Conservation (phyloP, 73 alveolate species). For the Paraurostyla sp. region DNA sequence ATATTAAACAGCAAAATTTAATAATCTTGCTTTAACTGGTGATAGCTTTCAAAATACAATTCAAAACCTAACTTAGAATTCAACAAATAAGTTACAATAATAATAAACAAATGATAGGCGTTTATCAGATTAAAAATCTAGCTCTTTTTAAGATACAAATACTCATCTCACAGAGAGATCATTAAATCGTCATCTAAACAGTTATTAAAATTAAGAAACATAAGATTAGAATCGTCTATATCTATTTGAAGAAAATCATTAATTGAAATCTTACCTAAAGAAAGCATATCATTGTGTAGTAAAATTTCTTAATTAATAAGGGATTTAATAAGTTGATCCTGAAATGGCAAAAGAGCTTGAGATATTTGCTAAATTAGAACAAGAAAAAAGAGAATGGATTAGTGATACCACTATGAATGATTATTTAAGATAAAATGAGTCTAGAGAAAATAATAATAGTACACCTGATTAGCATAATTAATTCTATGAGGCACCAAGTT, state of each 20-base stretch:
- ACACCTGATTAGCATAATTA: slow-evolving; percentile 13
- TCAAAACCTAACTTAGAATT: too few species aligned
- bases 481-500: background rate
- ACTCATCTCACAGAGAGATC: too few species aligned
- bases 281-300: slow-evolving; percentile 40
- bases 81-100: too few species aligned
- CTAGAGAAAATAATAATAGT: background rate
- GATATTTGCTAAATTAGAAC: slow-evolving; percentile 37
- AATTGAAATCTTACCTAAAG: background rate
- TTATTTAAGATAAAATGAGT: too few species aligned
- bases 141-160: too few species aligned
- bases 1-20: slow-evolving; percentile 34
- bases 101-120: too few species aligned
- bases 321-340: background rate
- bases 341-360: background rate
- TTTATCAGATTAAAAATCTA: too few species aligned
- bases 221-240: too few species aligned
- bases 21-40: background rate
- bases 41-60: slow-evolving; percentile 40
- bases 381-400: slow-evolving; percentile 23
- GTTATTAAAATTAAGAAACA: too few species aligned
- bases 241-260: slow-evolving; percentile 26
- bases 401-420: too few species aligned
- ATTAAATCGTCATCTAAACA: too few species aligned
- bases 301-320: background rate